Evolutionary conservation across 2,329 filamentous ascomycete genomes (phyloP), one percentile per base, ranked within the genome.

Genomic region (Stenocarpella maydis): DNA sequence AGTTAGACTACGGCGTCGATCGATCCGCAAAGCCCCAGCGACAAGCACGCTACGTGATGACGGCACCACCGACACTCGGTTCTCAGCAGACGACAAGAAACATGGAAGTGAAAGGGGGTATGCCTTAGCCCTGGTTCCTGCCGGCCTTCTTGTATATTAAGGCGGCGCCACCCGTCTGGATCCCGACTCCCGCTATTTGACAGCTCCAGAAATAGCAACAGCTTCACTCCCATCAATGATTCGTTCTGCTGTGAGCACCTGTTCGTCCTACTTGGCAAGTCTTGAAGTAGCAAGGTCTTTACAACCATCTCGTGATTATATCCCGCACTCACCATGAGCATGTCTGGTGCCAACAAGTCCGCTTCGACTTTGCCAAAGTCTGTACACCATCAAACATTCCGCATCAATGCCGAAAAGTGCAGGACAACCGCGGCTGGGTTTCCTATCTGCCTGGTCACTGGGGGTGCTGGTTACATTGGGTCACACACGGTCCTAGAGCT

Each of bases 401-500:
- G 58, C 28, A 63, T 63, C 43, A 63, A 63, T 28, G 41, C 58
- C n/a, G 58, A 63, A 17, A 63, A 63, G 5, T 49, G 28, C 43
- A 63, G 49, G 43, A 47, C 49, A 5, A 37, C 24, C n/a, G 65
- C 52, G 7, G 49, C 69, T 10, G 21, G 17, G 15, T 70, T 45
- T n/a, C 69, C 69, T 3, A 70, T 70, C 12, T 70, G 69, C 28
- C 58, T 70, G 5, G 69, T 70, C 5, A 70, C 69, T 12, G 69
- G 69, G 4, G 69, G 69, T 3, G 65, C 69, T 15, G 69, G 69
- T 17, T 70, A 70, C 45, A 70, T 70, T 12, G 69, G 69, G 6
- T 70, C 69, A 4, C 69, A 70, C 49, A 70, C 69, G 10, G 65
- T 68, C 10, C 65, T 70, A 9, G 69, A 70, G 65, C 65, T 70